Conservation (phyloP, 2,329 filamentous ascomycete genomes). For the Exophiala spinifera region DNA sequence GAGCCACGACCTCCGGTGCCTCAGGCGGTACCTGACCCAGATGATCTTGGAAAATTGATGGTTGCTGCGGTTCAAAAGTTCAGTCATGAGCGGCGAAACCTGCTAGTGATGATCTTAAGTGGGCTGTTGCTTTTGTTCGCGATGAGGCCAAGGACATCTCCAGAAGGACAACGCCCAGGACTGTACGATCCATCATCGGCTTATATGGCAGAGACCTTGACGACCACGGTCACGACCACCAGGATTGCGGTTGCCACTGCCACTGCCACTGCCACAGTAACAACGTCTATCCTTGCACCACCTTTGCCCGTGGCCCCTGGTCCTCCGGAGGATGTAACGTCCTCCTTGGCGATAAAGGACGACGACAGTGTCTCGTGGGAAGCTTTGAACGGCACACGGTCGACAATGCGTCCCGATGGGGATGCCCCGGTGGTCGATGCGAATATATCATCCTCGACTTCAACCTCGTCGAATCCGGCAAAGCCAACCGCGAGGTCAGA, state of each 20-base stretch:
- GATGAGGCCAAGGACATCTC: neutral
- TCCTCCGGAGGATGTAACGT: neutral
- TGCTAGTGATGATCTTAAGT: slow-evolving; percentile 48
- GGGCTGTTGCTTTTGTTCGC: slow-evolving; percentile 44
- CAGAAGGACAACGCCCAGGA: neutral
- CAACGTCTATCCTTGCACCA: neutral
- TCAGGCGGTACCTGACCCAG: slow-evolving; percentile 35
- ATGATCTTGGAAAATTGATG: slow-evolving; percentile 52
- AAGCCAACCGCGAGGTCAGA: too few species aligned
- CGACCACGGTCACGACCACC: slow-evolving; percentile 17
- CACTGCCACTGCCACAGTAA: slow-evolving; percentile 16
- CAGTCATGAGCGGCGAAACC: slow-evolving; percentile 53
- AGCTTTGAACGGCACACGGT: too few species aligned
- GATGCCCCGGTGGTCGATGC: too few species aligned
- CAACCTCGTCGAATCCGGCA: too few species aligned
- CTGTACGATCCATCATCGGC: neutral
- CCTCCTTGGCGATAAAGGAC: neutral
- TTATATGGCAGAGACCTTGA: slow-evolving; percentile 8
- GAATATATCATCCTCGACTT: too few species aligned
- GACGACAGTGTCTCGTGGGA: neutral
- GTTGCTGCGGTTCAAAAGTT: slow-evolving; percentile 54
- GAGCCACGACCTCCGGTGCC: neutral
- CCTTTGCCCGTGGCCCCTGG: neutral
- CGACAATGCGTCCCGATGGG: too few species aligned
- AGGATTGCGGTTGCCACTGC: slow-evolving; percentile 10